These are phyloP conservation scores for Citrus mangshanensis DNA, from an alignment of 345 rosid species.

Conservation along the genomic window DNA sequence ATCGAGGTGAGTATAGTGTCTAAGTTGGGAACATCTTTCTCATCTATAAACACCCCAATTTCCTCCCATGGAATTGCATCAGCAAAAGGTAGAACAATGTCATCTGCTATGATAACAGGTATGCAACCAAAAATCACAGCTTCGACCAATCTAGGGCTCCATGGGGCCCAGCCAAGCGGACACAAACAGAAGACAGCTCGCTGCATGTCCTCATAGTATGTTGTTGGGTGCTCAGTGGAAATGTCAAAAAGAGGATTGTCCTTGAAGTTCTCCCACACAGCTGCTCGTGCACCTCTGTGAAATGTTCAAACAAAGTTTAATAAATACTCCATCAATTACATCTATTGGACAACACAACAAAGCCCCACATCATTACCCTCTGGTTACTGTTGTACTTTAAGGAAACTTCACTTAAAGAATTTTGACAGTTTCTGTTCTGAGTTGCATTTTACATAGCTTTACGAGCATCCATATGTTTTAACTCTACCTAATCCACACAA, in stretches of 20 bases:
- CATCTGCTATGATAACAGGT: constrained; percentile 98
- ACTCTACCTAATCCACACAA: not conserved
- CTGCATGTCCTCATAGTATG: constrained; percentile 98
- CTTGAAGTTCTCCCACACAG: constrained; percentile 99
- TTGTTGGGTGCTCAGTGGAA: constrained; percentile 94
- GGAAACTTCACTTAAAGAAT: not conserved
- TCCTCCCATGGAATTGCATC: constrained; percentile 99
- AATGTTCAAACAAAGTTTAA: constrained; percentile 14
- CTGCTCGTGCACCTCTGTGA: constrained; percentile 93
- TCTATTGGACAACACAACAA: not conserved
- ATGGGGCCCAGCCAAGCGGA: constrained; percentile 99
- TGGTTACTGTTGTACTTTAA: not conserved
- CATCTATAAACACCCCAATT: constrained; percentile 90
- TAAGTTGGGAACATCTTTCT: constrained; percentile 84
- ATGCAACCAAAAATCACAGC: constrained; percentile 99
- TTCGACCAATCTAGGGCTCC: constrained; percentile 99
- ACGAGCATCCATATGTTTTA: not conserved
- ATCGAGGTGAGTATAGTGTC: constrained; percentile 89
- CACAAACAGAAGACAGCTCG: constrained; percentile 94
- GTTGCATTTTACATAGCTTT: too few relatives aligned
- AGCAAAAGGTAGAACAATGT: constrained; percentile 91
- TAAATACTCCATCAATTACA: not conserved
- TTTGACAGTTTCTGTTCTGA: not conserved
- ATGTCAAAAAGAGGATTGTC: constrained; percentile 94
- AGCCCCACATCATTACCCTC: not conserved